Percentiles rank a stretch among this genome's conserved stretches.
Evolutionary conservation across 345 rosid genomes (phyloP).

Genomic region (Capsella bursapastoris): DNA sequence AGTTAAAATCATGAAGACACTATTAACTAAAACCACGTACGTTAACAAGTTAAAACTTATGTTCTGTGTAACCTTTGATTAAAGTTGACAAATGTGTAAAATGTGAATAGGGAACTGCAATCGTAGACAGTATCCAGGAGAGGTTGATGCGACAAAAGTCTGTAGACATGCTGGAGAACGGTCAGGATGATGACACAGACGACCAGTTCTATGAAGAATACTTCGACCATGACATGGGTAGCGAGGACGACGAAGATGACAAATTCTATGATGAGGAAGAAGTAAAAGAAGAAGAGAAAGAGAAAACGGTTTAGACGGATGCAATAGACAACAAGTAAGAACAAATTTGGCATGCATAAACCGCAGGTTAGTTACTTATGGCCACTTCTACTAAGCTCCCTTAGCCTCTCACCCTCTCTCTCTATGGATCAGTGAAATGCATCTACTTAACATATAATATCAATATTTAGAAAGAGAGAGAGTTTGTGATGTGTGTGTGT

Average conservation of each 20-base stretch:
- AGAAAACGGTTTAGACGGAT: slow-evolving; percentile 26
- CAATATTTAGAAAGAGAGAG: slow-evolving; percentile 20
- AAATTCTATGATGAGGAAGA: slow-evolving; percentile 52
- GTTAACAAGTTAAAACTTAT: neutral
- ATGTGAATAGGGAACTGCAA: slow-evolving; percentile 73
- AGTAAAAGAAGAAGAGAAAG: slow-evolving; percentile 45
- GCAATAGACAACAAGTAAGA: slow-evolving; percentile 33
- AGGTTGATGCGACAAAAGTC: slow-evolving; percentile 58
- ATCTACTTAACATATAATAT: slow-evolving; percentile 24
- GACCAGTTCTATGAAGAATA: slow-evolving; percentile 54
- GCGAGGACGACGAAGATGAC: slow-evolving; percentile 53
- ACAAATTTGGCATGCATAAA: slow-evolving; percentile 15
- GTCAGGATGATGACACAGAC: slow-evolving; percentile 56
- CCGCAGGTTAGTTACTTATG: slow-evolving; percentile 31
- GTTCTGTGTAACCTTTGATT: slow-evolving; percentile 10
- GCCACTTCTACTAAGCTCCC: slow-evolving; percentile 31
- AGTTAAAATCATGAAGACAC: slow-evolving; percentile 35
- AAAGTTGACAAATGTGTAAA: slow-evolving; percentile 9
- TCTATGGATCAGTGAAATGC: slow-evolving; percentile 7
- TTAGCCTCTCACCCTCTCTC: slow-evolving; percentile 14
- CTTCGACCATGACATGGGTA: slow-evolving; percentile 46
- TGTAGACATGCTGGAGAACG: slow-evolving; percentile 44
- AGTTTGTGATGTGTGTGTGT: slow-evolving; percentile 6
- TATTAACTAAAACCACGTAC: slow-evolving; percentile 5
- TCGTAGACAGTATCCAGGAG: slow-evolving; percentile 84